Conservation (phyloP, 805 yeast species). For the Candida bentonensis region DNA sequence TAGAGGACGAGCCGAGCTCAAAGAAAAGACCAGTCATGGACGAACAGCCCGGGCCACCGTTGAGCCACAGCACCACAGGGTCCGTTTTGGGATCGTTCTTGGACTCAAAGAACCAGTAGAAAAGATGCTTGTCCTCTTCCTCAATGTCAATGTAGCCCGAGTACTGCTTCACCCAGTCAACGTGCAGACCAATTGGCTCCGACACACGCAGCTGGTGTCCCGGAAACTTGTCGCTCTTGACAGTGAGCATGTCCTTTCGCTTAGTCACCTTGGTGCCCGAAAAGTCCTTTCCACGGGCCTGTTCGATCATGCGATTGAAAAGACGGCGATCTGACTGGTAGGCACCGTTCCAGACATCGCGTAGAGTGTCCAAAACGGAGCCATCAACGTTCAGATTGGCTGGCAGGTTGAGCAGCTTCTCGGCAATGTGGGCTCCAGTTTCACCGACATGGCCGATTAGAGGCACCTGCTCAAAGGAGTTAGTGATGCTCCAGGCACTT, state of each 20-base stretch:
- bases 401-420: neutral
- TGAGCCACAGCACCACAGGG: constrained; percentile 77
- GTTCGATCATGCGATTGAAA: neutral
- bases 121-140: constrained; percentile 75
- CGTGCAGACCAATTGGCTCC: constrained; percentile 54
- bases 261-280: neutral
- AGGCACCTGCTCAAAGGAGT: neutral
- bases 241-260: neutral
- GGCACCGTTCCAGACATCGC: neutral
- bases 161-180: constrained; percentile 71
- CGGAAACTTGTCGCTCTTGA: constrained; percentile 9
- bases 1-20: constrained; percentile 72
- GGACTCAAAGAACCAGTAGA: constrained; percentile 75
- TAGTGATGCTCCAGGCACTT: neutral
- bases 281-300: neutral
- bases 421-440: neutral
- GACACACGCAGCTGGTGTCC: constrained; percentile 48
- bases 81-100: constrained; percentile 78
- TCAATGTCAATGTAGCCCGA: constrained; percentile 76
- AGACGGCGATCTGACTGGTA: neutral
- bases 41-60: constrained; percentile 94
- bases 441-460: neutral
- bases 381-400: neutral
- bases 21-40: constrained; percentile 77
- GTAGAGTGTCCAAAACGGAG: neutral